A percentile compares a stretch with the other conserved stretches of the same genome.
These are phyloP conservation scores for Emmonsiellopsis sp. DNA, from an alignment of 2,329 filamentous ascomycete genomes.

Conservation along the genomic window DNA sequence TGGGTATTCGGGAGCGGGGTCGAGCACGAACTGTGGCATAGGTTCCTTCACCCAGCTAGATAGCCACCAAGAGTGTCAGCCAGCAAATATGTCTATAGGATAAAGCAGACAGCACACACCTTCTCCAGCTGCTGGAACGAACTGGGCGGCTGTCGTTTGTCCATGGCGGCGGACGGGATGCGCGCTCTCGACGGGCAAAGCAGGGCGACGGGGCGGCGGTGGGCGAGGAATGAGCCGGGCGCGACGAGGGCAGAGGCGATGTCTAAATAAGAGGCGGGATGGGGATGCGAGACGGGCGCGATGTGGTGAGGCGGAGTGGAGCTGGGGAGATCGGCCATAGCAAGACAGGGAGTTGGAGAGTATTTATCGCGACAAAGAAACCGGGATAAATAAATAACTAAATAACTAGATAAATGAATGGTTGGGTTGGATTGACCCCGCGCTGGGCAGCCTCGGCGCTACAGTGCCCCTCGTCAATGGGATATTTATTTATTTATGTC, in stretches of 20 bases:
- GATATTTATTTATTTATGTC: too few relatives aligned
- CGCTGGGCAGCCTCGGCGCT: too few relatives aligned
- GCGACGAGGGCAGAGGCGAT: conserved; percentile 26
- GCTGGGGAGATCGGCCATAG: neutral
- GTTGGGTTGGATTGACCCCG: too few relatives aligned
- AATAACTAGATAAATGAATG: too few relatives aligned
- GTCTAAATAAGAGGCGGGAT: conserved; percentile 15
- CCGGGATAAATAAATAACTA: too few relatives aligned
- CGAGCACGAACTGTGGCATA: conserved; percentile 74
- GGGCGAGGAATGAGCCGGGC: conserved; percentile 28
- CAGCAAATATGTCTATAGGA: neutral
- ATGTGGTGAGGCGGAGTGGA: neutral
- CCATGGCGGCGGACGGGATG: conserved; percentile 48
- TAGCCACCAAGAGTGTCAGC: conserved; percentile 19
- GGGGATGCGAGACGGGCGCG: neutral
- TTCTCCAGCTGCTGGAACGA: conserved; percentile 99
- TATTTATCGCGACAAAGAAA: too few relatives aligned
- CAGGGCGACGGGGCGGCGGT: conserved; percentile 10
- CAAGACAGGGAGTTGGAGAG: neutral
- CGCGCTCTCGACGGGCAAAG: conserved; percentile 7
- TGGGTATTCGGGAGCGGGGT: conserved; percentile 3
- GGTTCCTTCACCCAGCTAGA: conserved; percentile 81
- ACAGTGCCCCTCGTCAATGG: too few relatives aligned
- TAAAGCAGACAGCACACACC: conserved; percentile 20
- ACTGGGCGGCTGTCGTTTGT: conserved; percentile 83